Evolutionary conservation across 129 eudicot species (phyloP), one percentile per base, ranked within the genome.

Genomic region (Centrapalus pauciflorus): DNA sequence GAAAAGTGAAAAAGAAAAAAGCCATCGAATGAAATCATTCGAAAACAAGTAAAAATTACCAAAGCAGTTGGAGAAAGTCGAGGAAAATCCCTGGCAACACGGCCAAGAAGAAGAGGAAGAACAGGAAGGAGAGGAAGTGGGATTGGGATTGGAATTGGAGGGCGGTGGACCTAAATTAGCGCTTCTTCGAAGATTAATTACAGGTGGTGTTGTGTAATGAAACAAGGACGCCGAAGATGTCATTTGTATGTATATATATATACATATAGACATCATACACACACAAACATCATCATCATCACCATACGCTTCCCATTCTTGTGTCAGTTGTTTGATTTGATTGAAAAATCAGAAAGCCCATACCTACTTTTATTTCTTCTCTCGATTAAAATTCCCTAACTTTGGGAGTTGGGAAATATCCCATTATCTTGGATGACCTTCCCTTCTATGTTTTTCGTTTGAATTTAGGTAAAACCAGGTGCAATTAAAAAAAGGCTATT

Each of bases 1-100:
- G 2, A 23, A 32, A 71, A 32, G 52, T 34, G 27, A 16, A 48
- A 24, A 71, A 19, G 65, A 73, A 62, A 35, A 72, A 14, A 26
- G 32, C 32, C 55, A 40, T 33, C n/a, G 41, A 54, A 40, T 20
- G 11, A 14, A 55, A 60, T 41, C 0, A 14, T 12, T 14, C 10
- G 11, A 55, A 21, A 33, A 30, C 4, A 13, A 16, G 9, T 3
- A 70, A 34, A 54, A 61, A 41, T 29, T 70, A 84, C 90, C 90
- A 29, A 77, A 61, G 72, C 83, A 58, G 28, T 70, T 65, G 66
- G 76, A 80, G 70, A 77, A 69, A 81, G 70, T 74, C 82, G 76
- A 77, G 10, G 56, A 52, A 35, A 72, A 58, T 6, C 75, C 67
- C 21, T 52, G 81, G 35, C 66, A 78, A 55, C 43, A 74, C 11